Conservation (phyloP, 345 rosid genomes). For the Reutealis trisperma region DNA sequence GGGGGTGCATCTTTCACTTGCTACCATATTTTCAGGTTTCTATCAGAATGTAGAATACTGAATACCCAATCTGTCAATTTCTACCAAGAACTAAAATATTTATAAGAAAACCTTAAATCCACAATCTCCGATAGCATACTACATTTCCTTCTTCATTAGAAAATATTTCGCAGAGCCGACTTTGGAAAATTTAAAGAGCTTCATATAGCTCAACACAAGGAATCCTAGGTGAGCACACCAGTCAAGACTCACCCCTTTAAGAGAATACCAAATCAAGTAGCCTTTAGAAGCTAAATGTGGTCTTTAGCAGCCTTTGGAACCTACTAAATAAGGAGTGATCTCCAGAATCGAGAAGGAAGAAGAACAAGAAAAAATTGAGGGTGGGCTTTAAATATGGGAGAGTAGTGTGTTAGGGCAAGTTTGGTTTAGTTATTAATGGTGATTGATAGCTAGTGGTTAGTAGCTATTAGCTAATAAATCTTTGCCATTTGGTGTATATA, state of each 20-base stretch:
- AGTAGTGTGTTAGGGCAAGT: no score
- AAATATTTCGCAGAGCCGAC: neutral
- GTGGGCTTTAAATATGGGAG: no score
- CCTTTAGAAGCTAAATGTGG: neutral
- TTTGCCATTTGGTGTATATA: no score
- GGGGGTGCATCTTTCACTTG: neutral
- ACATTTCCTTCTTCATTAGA: no score
- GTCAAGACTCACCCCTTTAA: neutral
- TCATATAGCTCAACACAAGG: neutral
- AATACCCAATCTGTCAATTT: constrained; percentile 2
- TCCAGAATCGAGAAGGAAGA: neutral
- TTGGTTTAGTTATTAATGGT: no score
- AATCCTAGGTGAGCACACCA: neutral
- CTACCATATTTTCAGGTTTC: neutral
- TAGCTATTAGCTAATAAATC: no score
- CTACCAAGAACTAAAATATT: neutral
- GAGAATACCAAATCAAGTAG: neutral
- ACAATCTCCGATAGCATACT: neutral
- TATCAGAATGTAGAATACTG: neutral
- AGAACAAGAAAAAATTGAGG: neutral
- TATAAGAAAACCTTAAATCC: neutral
- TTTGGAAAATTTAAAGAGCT: neutral
- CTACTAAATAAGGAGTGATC: neutral
- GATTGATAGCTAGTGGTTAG: no score
- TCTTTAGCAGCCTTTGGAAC: neutral